A percentile compares a stretch with the other conserved stretches of the same genome.
These are phyloP conservation scores for Arthrobotrys megalospora DNA, from an alignment of 2,329 filamentous ascomycete species.

Conservation along the genomic window DNA sequence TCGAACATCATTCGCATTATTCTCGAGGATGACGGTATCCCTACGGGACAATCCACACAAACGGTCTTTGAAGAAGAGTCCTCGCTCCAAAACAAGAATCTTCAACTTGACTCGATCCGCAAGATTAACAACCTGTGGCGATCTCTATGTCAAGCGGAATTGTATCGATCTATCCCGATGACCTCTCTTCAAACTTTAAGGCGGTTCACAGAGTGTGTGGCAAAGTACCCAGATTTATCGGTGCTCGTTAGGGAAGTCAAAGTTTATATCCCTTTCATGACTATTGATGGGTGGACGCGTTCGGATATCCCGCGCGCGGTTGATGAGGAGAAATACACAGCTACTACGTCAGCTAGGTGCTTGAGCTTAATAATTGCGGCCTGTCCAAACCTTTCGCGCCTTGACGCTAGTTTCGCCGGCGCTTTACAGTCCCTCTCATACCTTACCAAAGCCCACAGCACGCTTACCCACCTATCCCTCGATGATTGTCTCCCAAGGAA, in stretches of 20 bases:
- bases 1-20: slow-evolving; percentile 35
- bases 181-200: slow-evolving; percentile 23
- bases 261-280: slow-evolving; percentile 44
- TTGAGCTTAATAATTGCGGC: slow-evolving; percentile 28
- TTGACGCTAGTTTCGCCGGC: slow-evolving; percentile 43
- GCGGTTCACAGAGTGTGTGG: slow-evolving; percentile 29
- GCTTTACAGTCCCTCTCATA: slow-evolving; percentile 33
- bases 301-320: background rate
- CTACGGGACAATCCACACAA: background rate
- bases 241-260: slow-evolving; percentile 37
- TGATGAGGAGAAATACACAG: slow-evolving; percentile 22
- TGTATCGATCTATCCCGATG: slow-evolving; percentile 47
- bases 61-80: slow-evolving; percentile 43
- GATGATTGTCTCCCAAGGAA: slow-evolving; percentile 32
- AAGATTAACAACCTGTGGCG: slow-evolving; percentile 50
- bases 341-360: slow-evolving; percentile 21
- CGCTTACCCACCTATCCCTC: slow-evolving; percentile 22
- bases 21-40: slow-evolving; percentile 6
- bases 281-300: slow-evolving; percentile 46
- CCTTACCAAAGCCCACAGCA: slow-evolving; percentile 16
- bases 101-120: slow-evolving; percentile 34
- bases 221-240: slow-evolving; percentile 6
- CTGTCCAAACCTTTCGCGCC: slow-evolving; percentile 44
- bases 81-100: slow-evolving; percentile 24
- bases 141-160: slow-evolving; percentile 36